Base-by-base conservation (phyloP, 129 eudicot genomes). In the Flaveria sonorensis region DNA sequence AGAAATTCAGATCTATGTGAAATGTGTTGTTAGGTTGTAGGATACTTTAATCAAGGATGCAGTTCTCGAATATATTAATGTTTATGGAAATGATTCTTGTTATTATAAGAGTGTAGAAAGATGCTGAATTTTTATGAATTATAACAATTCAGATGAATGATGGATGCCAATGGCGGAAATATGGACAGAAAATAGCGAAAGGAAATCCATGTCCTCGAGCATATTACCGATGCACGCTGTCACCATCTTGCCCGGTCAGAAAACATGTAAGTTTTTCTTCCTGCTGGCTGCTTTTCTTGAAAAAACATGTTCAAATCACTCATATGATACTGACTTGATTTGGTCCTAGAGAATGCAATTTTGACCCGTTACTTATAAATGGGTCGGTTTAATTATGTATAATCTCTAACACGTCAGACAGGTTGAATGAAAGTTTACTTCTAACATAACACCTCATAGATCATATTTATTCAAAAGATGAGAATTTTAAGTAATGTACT, bases 181-280 rank as follows among this genome's bases (percentile, higher is more conserved):
- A 92, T 28, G 97, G 97, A 16, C 97, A 92, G 81, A 92, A 92
- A 70, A 83, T 89, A 19, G 88, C 97, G 1, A 92, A 92, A 81
- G 97, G 93, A 71, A 92, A 89, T 69, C 97, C 97, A 52, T 92
- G 96, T 72, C 97, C 97, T 40, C 91, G 97, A 78, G 89, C 96
- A 48, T 92, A 92, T 57, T 92, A 92, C 69, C 83, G 97, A 10
- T 89, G 97, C 85, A 87, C 91, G 9, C 77, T 87, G 59, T 83
- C 97, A 21, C 46, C 96, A 19, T 73, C 90, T 12, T 92, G 97
- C 66, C 96, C 96, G 2, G 97, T 89, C 28, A 84, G 90, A 65
- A 92, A 92, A 86, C 97, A 92, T 87, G 97, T 92, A 83, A 18
- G 69, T 60, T 42, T 46, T 76, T 71, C 53, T 67, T 77, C 53